Evolutionary conservation across 495 filamentous ascomycete genomes (phyloP).

Genomic region (Articulospora tetracladia): DNA sequence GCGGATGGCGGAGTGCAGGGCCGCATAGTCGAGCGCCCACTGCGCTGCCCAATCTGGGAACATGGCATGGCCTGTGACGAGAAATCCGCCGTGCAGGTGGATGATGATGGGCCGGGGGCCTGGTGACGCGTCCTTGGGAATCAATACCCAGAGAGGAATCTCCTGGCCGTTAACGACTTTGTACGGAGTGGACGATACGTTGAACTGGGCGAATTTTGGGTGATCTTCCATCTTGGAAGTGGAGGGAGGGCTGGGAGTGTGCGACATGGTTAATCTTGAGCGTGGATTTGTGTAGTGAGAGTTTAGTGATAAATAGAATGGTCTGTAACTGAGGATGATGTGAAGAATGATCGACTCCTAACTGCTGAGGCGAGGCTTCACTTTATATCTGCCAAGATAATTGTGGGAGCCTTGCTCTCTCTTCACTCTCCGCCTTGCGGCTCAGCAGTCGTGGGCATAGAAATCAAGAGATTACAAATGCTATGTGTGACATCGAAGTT

Average conservation of each 20-base stretch:
- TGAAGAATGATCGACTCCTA: not conserved
- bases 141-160: conserved; percentile 11
- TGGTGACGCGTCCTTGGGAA: conserved; percentile 7
- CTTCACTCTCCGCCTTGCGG: too few species aligned
- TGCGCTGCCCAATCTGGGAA: conserved; percentile 12
- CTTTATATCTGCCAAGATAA: not conserved
- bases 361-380: not conserved
- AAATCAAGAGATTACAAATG: too few species aligned
- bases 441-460: too few species aligned
- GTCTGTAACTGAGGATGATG: not conserved
- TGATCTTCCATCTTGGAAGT: not conserved
- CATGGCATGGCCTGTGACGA: conserved; percentile 12
- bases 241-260: not conserved
- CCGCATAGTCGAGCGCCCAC: conserved; percentile 15
- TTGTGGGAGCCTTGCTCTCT: not conserved
- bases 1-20: conserved; percentile 32
- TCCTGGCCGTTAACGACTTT: conserved; percentile 15
- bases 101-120: conserved; percentile 9
- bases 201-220: conserved; percentile 11
- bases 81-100: conserved; percentile 20
- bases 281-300: not conserved
- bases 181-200: conserved; percentile 11
- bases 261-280: not conserved
- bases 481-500: too few species aligned
- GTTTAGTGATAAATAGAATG: not conserved